Percentiles rank a stretch among this genome's conserved stretches.
phyloP scores from a whole-genome alignment of 1,139 yeast species.

The Pichia terricola region DNA sequence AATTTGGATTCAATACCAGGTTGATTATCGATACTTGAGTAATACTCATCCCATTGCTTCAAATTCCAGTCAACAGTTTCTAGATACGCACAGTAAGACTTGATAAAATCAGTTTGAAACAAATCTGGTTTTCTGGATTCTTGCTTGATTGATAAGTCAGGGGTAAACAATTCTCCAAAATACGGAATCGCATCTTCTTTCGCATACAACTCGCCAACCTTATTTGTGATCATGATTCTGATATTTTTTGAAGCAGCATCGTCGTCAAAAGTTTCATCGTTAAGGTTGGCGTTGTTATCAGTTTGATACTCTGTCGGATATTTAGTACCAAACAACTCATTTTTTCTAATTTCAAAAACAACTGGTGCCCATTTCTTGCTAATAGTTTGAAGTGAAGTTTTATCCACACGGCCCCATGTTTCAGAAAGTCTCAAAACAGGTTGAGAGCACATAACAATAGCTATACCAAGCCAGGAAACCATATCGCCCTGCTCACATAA shows the following conservation, averaged over 20 bases:
- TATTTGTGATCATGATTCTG: conserved; percentile 74
- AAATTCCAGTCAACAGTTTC: conserved; percentile 66
- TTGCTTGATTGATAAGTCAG: conserved; percentile 5
- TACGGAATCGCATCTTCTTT: conserved; percentile 79
- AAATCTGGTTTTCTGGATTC: background rate
- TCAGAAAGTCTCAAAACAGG: conserved; percentile 67
- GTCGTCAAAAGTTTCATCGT: background rate
- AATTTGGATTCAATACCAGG: conserved; percentile 1
- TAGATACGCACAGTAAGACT: conserved; percentile 56
- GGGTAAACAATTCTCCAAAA: conserved; percentile 72
- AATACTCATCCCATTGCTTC: conserved; percentile 71
- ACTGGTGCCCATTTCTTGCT: conserved; percentile 92
- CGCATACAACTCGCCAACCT: conserved; percentile 69
- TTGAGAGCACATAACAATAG: conserved; percentile 72
- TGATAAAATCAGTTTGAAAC: conserved; percentile 30
- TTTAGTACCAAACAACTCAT: conserved; percentile 8
- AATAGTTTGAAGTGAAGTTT: conserved; percentile 49
- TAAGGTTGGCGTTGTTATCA: background rate
- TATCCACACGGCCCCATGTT: conserved; percentile 70
- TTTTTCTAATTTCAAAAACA: conserved; percentile 54
- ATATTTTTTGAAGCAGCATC: conserved; percentile 1
- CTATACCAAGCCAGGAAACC: conserved; percentile 92
- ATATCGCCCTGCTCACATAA: conserved; percentile 81
- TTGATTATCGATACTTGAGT: conserved; percentile 22
- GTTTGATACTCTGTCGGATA: too few species aligned